Percentiles rank a stretch among this genome's conserved stretches.
Evolutionary conservation across 2,329 filamentous ascomycete genomes (phyloP).

Genomic region (Penicillium fuscoglaucum): DNA sequence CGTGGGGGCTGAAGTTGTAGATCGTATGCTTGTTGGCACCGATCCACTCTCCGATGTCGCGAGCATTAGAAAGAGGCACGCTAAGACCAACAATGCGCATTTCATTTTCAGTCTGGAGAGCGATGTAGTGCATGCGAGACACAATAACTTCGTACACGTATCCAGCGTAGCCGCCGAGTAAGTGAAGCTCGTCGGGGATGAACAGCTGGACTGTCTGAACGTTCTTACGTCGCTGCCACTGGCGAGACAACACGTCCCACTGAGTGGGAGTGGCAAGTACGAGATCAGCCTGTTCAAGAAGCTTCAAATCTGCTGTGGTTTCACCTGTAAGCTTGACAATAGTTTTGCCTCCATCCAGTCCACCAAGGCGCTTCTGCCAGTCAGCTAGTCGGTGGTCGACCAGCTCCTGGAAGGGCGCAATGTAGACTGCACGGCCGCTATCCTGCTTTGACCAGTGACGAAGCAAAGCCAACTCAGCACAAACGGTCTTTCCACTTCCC

Average conservation of each 20-base stretch:
- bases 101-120: slow-evolving; percentile 78
- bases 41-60: slow-evolving; percentile 96
- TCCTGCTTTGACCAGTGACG: slow-evolving; percentile 77
- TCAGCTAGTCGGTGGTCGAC: slow-evolving; percentile 79
- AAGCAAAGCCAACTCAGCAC: slow-evolving; percentile 89
- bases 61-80: slow-evolving; percentile 87
- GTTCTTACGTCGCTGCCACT: slow-evolving; percentile 96
- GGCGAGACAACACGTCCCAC: slow-evolving; percentile 93
- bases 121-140: slow-evolving; percentile 97
- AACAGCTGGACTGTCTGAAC: slow-evolving; percentile 87
- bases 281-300: slow-evolving; percentile 82
- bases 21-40: slow-evolving; percentile 97
- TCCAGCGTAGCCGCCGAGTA: slow-evolving; percentile 81
- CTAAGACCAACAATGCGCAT: slow-evolving; percentile 87
- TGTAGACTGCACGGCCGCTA: slow-evolving; percentile 80
- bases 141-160: slow-evolving; percentile 95
- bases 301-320: slow-evolving; percentile 83
- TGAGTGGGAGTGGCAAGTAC: slow-evolving; percentile 89
- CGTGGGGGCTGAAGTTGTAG: slow-evolving; percentile 95
- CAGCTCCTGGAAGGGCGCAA: slow-evolving; percentile 92
- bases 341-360: slow-evolving; percentile 77
- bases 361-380: slow-evolving; percentile 76
- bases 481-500: slow-evolving; percentile 94
- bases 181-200: slow-evolving; percentile 92
- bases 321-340: slow-evolving; percentile 94